These are phyloP conservation scores for Fusarium lyarnte DNA, from an alignment of 2,329 filamentous ascomycete species.

Conservation along the genomic window DNA sequence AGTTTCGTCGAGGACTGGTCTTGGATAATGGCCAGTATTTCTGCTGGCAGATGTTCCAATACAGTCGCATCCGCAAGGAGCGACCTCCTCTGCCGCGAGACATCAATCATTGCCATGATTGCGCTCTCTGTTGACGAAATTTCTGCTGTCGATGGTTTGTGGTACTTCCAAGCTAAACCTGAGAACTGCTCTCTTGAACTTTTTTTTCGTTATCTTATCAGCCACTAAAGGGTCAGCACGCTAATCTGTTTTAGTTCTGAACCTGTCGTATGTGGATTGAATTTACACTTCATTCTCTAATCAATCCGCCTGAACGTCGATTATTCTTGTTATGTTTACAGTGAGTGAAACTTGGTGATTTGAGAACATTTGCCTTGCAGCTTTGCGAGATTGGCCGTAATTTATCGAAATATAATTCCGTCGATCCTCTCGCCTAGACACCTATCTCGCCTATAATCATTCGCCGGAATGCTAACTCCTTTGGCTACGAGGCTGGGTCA, in stretches of 20 bases:
- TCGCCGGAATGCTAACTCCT: background rate
- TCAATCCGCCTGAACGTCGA: background rate
- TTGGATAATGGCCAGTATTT: slow-evolving; percentile 74
- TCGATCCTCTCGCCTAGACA: background rate
- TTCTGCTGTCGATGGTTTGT: slow-evolving; percentile 39
- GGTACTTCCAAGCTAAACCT: slow-evolving; percentile 37
- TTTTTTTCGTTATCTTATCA: slow-evolving; percentile 49
- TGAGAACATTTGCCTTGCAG: background rate
- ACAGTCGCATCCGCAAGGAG: slow-evolving; percentile 64
- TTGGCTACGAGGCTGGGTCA: background rate
- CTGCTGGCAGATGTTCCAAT: slow-evolving; percentile 71
- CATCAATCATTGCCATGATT: slow-evolving; percentile 65
- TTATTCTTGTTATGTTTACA: background rate
- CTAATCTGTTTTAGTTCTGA: slow-evolving; percentile 24
- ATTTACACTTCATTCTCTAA: background rate
- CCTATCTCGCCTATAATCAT: background rate
- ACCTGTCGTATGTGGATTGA: background rate
- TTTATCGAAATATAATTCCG: background rate
- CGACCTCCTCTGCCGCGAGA: slow-evolving; percentile 64
- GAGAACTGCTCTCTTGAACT: slow-evolving; percentile 46
- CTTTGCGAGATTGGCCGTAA: background rate
- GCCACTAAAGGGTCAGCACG: background rate
- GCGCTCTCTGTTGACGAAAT: slow-evolving; percentile 45
- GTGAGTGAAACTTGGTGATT: too few species aligned
- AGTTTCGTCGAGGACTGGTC: slow-evolving; percentile 71